Evolutionary conservation across 2,329 filamentous ascomycete genomes (phyloP).

Genomic region (Aspergillus pseudotamarii): DNA sequence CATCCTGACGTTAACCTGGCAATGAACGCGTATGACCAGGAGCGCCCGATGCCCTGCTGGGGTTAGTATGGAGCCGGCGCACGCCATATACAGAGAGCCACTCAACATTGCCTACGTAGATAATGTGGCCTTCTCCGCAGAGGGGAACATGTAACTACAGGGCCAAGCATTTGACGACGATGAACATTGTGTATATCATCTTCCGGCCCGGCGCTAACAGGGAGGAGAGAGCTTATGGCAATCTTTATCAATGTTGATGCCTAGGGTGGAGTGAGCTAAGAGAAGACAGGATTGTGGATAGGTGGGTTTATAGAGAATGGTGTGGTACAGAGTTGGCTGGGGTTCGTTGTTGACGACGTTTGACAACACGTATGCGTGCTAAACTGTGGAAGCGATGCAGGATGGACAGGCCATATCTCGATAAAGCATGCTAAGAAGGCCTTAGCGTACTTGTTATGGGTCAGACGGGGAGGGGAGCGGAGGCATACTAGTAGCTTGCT

Average conservation of each 20-base stretch:
- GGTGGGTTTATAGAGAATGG: neutral
- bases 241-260: constrained; percentile 4
- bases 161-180: constrained; percentile 7
- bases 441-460: constrained; percentile 7
- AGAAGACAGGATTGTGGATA: neutral
- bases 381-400: constrained; percentile 1
- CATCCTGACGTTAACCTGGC: neutral
- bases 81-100: neutral
- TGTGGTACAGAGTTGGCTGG: neutral
- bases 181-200: constrained; percentile 6
- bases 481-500: neutral
- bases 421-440: constrained; percentile 7
- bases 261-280: constrained; percentile 1
- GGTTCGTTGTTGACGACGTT: constrained; percentile 9
- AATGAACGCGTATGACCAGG: constrained; percentile 9
- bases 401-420: constrained; percentile 5
- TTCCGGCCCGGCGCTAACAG: neutral
- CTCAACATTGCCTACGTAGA: neutral
- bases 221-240: neutral
- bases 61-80: neutral
- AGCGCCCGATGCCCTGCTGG: constrained; percentile 1
- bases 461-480: constrained; percentile 7
- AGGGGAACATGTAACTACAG: neutral
- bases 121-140: neutral
- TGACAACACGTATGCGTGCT: constrained; percentile 13